phyloP scores from a whole-genome alignment of 2,329 filamentous ascomycete genomes.

The Chrysoporthe deuterocubensis region DNA sequence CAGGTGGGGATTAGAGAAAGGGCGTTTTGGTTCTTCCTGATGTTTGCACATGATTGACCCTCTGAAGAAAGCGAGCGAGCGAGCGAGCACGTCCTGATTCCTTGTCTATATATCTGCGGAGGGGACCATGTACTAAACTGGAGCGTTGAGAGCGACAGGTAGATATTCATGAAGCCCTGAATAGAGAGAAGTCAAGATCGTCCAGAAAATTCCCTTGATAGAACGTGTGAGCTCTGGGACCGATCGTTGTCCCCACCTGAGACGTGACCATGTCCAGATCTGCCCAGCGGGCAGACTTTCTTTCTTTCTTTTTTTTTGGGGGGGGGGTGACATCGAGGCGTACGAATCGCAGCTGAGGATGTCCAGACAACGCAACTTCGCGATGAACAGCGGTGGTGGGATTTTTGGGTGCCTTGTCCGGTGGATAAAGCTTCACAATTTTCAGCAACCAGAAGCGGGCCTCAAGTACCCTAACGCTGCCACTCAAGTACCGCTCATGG shows the following conservation, averaged over 20 bases:
- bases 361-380: too few relatives aligned
- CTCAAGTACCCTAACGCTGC: too few relatives aligned
- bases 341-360: too few relatives aligned
- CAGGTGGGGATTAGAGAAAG: conserved; percentile 4
- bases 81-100: conserved; percentile 13
- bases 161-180: conserved; percentile 5
- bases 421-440: too few relatives aligned
- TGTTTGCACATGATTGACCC: not conserved
- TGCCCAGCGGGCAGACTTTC: not conserved
- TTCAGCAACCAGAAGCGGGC: too few relatives aligned
- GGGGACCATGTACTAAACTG: conserved; percentile 4
- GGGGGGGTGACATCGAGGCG: not conserved
- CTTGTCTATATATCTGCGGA: conserved; percentile 10
- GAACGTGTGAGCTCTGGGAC: not conserved
- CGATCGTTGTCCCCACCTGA: not conserved
- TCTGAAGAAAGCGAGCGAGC: conserved; percentile 12
- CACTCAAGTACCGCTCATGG: too few relatives aligned
- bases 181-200: not conserved
- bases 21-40: not conserved
- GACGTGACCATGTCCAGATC: not conserved
- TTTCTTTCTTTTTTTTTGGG: not conserved
- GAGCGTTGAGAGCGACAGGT: not conserved
- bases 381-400: too few relatives aligned
- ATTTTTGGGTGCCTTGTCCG: not conserved
- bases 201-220: not conserved